Percentiles rank a stretch among this genome's conserved stretches.
These are phyloP conservation scores for Arabidopsis thaliana DNA, from an alignment of 345 rosid species.

Conservation along the genomic window DNA sequence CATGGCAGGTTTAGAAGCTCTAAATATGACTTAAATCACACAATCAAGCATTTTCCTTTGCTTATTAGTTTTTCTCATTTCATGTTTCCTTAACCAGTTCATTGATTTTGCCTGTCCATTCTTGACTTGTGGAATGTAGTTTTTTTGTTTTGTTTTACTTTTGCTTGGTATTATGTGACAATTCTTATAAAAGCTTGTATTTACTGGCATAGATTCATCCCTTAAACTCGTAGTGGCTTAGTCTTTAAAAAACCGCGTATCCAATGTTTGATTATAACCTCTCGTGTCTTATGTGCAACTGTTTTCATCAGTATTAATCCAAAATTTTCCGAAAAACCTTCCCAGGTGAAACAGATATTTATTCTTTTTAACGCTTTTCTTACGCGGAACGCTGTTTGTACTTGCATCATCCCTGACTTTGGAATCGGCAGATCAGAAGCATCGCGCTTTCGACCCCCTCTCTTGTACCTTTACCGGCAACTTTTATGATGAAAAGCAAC, in stretches of 20 bases:
- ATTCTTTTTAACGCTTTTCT: conserved; percentile 7
- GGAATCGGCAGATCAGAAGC: too few relatives aligned
- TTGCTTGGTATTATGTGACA: background rate
- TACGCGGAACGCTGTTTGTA: conserved; percentile 23
- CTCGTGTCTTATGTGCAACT: background rate
- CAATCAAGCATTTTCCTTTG: background rate
- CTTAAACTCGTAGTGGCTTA: background rate
- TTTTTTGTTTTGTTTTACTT: background rate
- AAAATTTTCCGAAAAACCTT: background rate
- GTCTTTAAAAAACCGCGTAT: background rate
- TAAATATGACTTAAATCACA: background rate
- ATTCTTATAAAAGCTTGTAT: background rate
- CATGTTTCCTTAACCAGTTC: background rate
- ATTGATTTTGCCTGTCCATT: background rate
- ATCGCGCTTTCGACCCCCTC: too few relatives aligned
- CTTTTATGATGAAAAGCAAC: conserved; percentile 30
- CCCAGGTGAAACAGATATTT: too few relatives aligned
- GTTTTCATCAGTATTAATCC: background rate
- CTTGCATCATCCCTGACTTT: background rate
- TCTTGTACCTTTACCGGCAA: background rate
- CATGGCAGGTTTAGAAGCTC: background rate
- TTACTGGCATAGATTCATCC: background rate
- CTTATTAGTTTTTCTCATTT: background rate
- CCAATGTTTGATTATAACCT: background rate
- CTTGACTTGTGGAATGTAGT: background rate